A percentile compares a stretch with the other conserved stretches of the same genome.
phyloP scores from a whole-genome alignment of 169 alveolate species.

The Miamiensis avidus region DNA sequence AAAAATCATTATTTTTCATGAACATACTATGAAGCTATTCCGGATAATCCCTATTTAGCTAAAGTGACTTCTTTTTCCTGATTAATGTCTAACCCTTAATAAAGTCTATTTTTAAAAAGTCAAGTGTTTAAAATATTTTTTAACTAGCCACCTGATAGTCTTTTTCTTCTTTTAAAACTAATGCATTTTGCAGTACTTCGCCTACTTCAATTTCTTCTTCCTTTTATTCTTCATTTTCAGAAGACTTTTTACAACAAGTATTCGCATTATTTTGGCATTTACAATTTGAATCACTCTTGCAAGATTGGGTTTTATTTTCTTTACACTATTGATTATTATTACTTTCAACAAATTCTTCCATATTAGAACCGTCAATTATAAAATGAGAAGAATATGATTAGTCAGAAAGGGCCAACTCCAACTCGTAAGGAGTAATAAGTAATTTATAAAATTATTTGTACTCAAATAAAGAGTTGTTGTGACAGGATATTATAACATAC shows the following conservation, averaged over 20 bases:
- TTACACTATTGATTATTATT: slow-evolving; percentile 8
- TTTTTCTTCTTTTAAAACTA: neutral
- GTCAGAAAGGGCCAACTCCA: slow-evolving; percentile 25
- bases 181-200: neutral
- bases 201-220: neutral
- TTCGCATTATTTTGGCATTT: neutral
- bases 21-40: slow-evolving; percentile 3
- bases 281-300: neutral
- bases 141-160: slow-evolving; percentile 19
- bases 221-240: neutral
- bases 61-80: slow-evolving; percentile 9
- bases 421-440: slow-evolving; percentile 42
- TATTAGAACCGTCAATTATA: neutral
- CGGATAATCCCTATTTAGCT: slow-evolving; percentile 4
- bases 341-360: neutral
- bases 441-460: slow-evolving; percentile 37
- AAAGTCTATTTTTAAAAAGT: slow-evolving; percentile 27
- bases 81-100: slow-evolving; percentile 32
- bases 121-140: slow-evolving; percentile 34
- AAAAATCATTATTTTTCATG: neutral
- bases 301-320: neutral
- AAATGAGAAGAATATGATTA: neutral
- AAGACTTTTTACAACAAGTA: no score
- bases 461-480: slow-evolving; percentile 34
- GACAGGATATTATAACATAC: slow-evolving; percentile 33